A percentile compares a stretch with the other conserved stretches of the same genome.
These are phyloP conservation scores for Talaromyces albobiverticillius DNA, from an alignment of 2,329 filamentous ascomycete genomes.

Conservation along the genomic window DNA sequence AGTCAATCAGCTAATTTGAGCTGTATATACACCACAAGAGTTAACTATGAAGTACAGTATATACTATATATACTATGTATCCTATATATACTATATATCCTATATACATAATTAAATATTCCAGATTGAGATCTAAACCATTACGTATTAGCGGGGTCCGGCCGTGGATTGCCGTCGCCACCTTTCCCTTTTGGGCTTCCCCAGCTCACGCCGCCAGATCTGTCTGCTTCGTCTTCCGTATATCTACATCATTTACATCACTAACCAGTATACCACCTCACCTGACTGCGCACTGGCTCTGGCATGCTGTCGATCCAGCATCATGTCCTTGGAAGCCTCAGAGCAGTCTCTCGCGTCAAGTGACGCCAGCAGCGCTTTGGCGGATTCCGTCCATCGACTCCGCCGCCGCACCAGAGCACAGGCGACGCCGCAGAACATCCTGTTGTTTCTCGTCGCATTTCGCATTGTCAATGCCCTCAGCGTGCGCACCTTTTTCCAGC, in stretches of 20 bases:
- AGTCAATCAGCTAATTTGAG: too few relatives aligned
- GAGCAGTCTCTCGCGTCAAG: conserved; percentile 16
- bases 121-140: background rate
- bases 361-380: conserved; percentile 8
- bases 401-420: conserved; percentile 10
- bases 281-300: conserved; percentile 7
- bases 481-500: conserved; percentile 90
- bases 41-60: too few relatives aligned
- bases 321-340: conserved; percentile 18
- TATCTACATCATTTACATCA: background rate
- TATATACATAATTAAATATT: background rate
- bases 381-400: conserved; percentile 3
- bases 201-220: too few relatives aligned
- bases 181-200: conserved; percentile 4
- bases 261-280: background rate
- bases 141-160: conserved; percentile 4
- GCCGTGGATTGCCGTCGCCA: conserved; percentile 10
- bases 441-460: conserved; percentile 57
- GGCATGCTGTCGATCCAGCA: conserved; percentile 15
- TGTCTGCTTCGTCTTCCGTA: too few relatives aligned
- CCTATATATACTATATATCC: background rate
- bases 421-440: conserved; percentile 21
- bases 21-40: too few relatives aligned
- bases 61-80: background rate
- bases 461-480: conserved; percentile 77